phyloP scores from a whole-genome alignment of 805 yeast genomes.

The Dipodascus albidus region DNA sequence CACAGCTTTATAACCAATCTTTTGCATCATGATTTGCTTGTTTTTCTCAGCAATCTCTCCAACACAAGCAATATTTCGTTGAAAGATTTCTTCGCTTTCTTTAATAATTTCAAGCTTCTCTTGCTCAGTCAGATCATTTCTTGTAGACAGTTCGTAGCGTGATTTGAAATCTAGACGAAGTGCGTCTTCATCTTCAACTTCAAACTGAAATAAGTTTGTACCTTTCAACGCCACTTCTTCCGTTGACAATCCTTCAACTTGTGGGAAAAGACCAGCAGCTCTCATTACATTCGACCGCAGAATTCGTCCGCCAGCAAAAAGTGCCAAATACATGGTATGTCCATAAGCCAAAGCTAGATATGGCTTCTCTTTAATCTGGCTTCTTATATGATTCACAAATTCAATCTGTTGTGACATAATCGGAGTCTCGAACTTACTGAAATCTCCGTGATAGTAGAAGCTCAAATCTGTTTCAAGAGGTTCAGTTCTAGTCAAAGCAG shows the following conservation, averaged over 20 bases:
- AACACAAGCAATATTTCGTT: constrained; percentile 48
- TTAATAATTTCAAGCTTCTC: constrained; percentile 61
- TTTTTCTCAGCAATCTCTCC: constrained; percentile 60
- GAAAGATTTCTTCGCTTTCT: constrained; percentile 56
- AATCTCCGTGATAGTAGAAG: constrained; percentile 50
- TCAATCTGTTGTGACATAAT: constrained; percentile 49
- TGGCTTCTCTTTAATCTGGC: constrained; percentile 49
- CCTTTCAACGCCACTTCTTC: constrained; percentile 52
- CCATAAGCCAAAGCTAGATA: constrained; percentile 65
- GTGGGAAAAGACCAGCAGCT: constrained; percentile 67
- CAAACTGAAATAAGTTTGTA: constrained; percentile 57
- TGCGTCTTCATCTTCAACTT: constrained; percentile 51
- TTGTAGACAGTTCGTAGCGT: constrained; percentile 66
- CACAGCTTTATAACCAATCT: constrained; percentile 11
- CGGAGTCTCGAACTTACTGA: constrained; percentile 45
- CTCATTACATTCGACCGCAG: constrained; percentile 55
- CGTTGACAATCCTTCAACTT: constrained; percentile 51
- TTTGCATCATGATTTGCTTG: constrained; percentile 25
- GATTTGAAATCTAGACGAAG: constrained; percentile 59
- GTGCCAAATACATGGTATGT: constrained; percentile 75
- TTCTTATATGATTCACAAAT: constrained; percentile 48
- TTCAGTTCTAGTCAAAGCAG: constrained; percentile 52
- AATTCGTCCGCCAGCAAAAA: constrained; percentile 77
- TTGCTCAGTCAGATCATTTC: constrained; percentile 55
- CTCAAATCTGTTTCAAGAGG: constrained; percentile 49